These are phyloP conservation scores for Penicillium sp. DNA, from an alignment of 2,329 filamentous ascomycete genomes.

Conservation along the genomic window DNA sequence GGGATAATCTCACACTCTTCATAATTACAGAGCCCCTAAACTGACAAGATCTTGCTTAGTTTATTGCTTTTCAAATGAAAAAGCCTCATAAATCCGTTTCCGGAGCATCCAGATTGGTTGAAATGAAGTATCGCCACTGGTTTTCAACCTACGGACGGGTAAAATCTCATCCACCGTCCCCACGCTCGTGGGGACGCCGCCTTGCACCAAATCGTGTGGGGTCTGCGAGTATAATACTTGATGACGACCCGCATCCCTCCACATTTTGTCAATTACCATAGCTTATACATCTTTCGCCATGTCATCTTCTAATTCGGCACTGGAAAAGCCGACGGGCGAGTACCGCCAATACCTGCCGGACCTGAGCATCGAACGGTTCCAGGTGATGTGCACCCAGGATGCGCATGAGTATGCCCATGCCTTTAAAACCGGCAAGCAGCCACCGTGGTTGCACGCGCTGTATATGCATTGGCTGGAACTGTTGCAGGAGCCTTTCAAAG, in stretches of 20 bases:
- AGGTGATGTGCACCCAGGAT: slow-evolving; percentile 61
- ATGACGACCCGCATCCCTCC: not conserved
- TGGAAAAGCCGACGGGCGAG: slow-evolving; percentile 30
- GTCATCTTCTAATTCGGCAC: not conserved
- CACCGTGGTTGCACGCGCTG: slow-evolving; percentile 66
- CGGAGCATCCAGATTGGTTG: slow-evolving; percentile 8
- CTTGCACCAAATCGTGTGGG: slow-evolving; percentile 14
- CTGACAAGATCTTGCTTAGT: not conserved
- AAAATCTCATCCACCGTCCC: slow-evolving; percentile 24
- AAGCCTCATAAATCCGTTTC: slow-evolving; percentile 12
- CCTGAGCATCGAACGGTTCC: slow-evolving; percentile 60
- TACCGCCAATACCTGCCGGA: slow-evolving; percentile 64
- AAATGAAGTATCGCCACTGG: not conserved
- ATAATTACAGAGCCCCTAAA: not conserved
- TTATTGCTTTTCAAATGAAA: not conserved
- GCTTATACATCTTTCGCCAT: not conserved
- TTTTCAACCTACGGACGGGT: slow-evolving; percentile 7
- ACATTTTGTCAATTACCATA: not conserved
- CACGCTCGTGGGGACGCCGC: slow-evolving; percentile 21
- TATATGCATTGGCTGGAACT: slow-evolving; percentile 60
- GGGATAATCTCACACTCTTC: not conserved
- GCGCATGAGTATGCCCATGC: slow-evolving; percentile 60
- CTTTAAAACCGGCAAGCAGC: slow-evolving; percentile 58
- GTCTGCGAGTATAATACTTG: slow-evolving; percentile 17
- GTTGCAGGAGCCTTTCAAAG: slow-evolving; percentile 64